These are phyloP conservation scores for sorghum (Sorghum bicolor) DNA, from an alignment of 176 grass and related monocot species.

Conservation along the genomic window DNA sequence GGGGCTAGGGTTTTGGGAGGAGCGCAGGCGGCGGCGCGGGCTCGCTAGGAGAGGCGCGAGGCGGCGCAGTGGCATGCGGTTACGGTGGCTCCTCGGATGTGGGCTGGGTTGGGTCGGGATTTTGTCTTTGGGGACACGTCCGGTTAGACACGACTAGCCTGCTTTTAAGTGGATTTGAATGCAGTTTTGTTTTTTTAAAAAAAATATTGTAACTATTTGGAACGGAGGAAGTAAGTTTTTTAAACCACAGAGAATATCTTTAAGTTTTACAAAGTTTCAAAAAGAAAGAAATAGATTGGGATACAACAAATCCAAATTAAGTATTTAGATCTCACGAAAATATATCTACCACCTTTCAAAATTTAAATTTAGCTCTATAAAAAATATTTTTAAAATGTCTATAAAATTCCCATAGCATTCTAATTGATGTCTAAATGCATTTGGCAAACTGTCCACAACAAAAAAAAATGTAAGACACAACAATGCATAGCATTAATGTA, in stretches of 20 bases:
- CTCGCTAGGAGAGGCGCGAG: constrained; percentile 2
- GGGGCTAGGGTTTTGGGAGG: constrained; percentile 54
- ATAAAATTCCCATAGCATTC: neutral
- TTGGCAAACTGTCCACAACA: neutral
- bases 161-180: no score
- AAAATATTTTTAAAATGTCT: neutral
- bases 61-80: constrained; percentile 28
- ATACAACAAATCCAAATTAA: neutral
- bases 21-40: constrained; percentile 36
- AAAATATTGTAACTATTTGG: no score
- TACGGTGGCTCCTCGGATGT: neutral
- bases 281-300: neutral
- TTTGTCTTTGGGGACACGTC: neutral
- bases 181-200: neutral
- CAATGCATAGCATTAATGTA: neutral
- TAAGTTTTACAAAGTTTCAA: neutral
- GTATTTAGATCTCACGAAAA: neutral
- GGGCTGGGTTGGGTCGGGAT: neutral
- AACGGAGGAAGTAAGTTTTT: no score
- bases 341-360: neutral
- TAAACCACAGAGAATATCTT: neutral
- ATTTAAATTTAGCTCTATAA: neutral
- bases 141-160: neutral
- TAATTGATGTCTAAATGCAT: neutral
- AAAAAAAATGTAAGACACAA: neutral